phyloP scores from a whole-genome alignment of 2,329 filamentous ascomycete genomes.

The Penicillium expansum region DNA sequence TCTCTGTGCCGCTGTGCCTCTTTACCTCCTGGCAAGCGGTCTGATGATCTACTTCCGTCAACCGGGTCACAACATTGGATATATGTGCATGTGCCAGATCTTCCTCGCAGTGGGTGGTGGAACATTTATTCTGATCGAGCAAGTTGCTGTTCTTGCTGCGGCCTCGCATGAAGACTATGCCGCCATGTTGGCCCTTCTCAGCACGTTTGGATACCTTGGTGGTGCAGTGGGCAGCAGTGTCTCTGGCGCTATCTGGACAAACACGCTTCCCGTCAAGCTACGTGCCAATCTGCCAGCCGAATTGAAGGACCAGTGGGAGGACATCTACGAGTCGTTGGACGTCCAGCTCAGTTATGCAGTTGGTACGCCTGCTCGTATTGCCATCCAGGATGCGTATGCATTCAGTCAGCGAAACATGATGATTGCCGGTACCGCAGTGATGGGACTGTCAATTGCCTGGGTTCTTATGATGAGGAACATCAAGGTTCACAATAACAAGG shows the following conservation, averaged over 20 bases:
- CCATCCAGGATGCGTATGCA: conserved; percentile 44
- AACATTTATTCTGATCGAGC: conserved; percentile 52
- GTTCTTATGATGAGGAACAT: conserved; percentile 49
- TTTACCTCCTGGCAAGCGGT: conserved; percentile 53
- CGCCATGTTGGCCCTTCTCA: conserved; percentile 54
- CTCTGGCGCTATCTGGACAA: conserved; percentile 60
- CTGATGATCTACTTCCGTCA: conserved; percentile 58
- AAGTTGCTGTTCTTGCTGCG: conserved; percentile 56
- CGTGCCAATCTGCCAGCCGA: conserved; percentile 43
- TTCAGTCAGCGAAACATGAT: conserved; percentile 52
- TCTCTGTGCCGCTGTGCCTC: conserved; percentile 52
- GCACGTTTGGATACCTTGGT: conserved; percentile 56
- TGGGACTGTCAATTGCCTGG: conserved; percentile 42
- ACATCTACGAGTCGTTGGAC: conserved; percentile 52
- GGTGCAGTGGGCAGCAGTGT: conserved; percentile 55
- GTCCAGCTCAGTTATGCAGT: conserved; percentile 33
- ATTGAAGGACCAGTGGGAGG: conserved; percentile 28
- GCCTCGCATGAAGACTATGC: conserved; percentile 57
- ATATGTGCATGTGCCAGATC: conserved; percentile 58
- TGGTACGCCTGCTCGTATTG: conserved; percentile 26
- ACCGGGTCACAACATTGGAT: conserved; percentile 48
- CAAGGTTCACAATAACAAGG: conserved; percentile 30
- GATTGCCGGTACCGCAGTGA: conserved; percentile 46
- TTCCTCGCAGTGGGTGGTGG: conserved; percentile 57
- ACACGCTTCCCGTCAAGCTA: conserved; percentile 52